A percentile compares a stretch with the other conserved stretches of the same genome.
Conservation (phyloP, 495 filamentous ascomycete genomes). For the Talaromyces liani region DNA sequence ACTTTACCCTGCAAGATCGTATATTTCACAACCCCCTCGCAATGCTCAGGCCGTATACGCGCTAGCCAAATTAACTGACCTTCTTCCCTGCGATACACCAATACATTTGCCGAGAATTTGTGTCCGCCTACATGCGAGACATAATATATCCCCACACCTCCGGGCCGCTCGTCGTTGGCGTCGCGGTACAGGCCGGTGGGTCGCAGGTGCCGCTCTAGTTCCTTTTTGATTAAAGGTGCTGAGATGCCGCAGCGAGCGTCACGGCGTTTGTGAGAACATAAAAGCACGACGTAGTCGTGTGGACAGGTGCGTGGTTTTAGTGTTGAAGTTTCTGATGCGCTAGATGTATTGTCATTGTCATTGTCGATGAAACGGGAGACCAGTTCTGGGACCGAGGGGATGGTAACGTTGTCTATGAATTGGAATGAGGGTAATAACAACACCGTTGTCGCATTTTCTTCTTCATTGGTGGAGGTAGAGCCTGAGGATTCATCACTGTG, state of each 20-base stretch:
- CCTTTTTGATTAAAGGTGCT: constrained; percentile 75
- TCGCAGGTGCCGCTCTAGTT: constrained; percentile 83
- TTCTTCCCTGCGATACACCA: constrained; percentile 71
- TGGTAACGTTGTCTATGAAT: constrained; percentile 71
- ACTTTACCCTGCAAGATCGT: constrained; percentile 90
- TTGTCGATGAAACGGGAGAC: constrained; percentile 59
- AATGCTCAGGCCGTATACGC: constrained; percentile 79
- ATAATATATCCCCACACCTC: constrained; percentile 89
- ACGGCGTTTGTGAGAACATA: constrained; percentile 85
- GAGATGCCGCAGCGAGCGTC: constrained; percentile 92
- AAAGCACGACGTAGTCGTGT: constrained; percentile 79
- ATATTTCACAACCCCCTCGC: constrained; percentile 83
- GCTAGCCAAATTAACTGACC: constrained; percentile 92
- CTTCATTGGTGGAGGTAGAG: neutral
- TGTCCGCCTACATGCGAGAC: constrained; percentile 94
- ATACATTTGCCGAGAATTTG: constrained; percentile 85
- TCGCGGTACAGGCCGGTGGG: constrained; percentile 82
- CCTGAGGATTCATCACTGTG: constrained; percentile 31
- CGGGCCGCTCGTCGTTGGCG: constrained; percentile 71
- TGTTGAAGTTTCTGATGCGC: constrained; percentile 11
- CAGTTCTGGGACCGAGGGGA: constrained; percentile 57
- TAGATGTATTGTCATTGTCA: constrained; percentile 8
- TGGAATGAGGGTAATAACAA: constrained; percentile 85
- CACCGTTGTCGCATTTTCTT: constrained; percentile 56
- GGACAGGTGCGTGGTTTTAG: constrained; percentile 57